Evolutionary conservation across 164 flowering plant genomes (phyloP).

Genomic region (Annona squamosa): DNA sequence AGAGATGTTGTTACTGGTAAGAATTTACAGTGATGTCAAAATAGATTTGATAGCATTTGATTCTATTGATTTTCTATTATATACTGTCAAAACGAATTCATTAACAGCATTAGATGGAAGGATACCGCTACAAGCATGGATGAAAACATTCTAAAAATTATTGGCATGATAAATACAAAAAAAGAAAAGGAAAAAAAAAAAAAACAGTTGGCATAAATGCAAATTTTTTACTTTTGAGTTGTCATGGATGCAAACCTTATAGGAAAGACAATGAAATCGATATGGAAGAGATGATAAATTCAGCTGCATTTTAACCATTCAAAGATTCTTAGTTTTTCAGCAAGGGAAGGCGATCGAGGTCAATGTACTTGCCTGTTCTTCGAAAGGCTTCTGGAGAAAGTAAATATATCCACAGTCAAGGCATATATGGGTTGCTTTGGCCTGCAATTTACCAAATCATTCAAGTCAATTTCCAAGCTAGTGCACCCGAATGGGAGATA

Average conservation of each 20-base stretch:
- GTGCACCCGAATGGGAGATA: not conserved
- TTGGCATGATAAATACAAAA: no score
- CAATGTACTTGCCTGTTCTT: conserved; percentile 66
- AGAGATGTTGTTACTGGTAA: no score
- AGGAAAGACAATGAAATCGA: not conserved
- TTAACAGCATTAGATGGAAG: no score
- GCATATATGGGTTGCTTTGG: conserved; percentile 93
- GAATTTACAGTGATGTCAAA: no score
- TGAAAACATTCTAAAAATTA: no score
- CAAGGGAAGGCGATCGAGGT: not conserved
- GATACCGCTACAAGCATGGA: no score
- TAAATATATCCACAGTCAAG: conserved; percentile 90
- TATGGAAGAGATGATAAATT: not conserved
- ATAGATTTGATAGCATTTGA: no score
- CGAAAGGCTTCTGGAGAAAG: conserved; percentile 71
- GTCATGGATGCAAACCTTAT: no score
- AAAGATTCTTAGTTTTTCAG: not conserved
- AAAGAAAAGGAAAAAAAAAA: not conserved
- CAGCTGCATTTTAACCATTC: not conserved
- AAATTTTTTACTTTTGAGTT: no score
- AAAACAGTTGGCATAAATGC: no score
- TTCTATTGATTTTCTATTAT: no score
- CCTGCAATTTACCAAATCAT: conserved; percentile 37
- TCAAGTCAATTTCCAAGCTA: not conserved
- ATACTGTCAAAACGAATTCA: no score